Base-by-base conservation (phyloP, 2,329 filamentous ascomycete species). In the Cladophialophora carrionii region DNA sequence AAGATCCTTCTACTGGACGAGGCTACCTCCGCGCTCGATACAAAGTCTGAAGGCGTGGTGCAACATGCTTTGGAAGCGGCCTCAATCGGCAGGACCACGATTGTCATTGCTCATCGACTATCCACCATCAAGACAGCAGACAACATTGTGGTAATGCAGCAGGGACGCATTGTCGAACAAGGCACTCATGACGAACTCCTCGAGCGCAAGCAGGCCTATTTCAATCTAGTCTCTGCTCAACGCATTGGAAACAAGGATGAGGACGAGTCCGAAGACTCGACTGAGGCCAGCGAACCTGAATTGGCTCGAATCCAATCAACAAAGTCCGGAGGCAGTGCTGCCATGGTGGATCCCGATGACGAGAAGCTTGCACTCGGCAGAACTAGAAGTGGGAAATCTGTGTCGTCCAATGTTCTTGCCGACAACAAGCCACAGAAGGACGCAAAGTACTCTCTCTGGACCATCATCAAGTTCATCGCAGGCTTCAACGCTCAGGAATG, bases 71-170 rank as follows among this genome's bases (percentile, higher is more conserved):
- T 99, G 8, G 93, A 98, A 72, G 89, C 86, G 57, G 95, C 94
- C 29, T 85, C 92, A 0, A 84, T 90, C 68, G 94, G 93, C 26
- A 87, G 95, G 61, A 99, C 95, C 0, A 98, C 95, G 1, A 96
- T 98, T 72, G 91, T 93, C 6, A 98, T 99, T 76, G 95, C 95
- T 51, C 95, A 99, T 79, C 89, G 94, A 71, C 83, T 99, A 8
- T 96, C 92, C 0, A 99, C 95, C 5, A 96, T 99, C 80, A 92
- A 88, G 77, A 88, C 92, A 68, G 94, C 94, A 0, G 90, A 98
- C 77, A 97, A 96, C 73, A 99, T 99, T 71, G 91, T 98, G 12
- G 94, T 97, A 68, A 94, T 99, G 88, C 85, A 88, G 4, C 79
- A 88, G 66, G 95, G 95, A 12, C 81, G 83, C n/a, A 96, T 99